A percentile compares a stretch with the other conserved stretches of the same genome.
These are phyloP conservation scores for Claviceps monticola DNA, from an alignment of 2,329 filamentous ascomycete species.

Conservation along the genomic window DNA sequence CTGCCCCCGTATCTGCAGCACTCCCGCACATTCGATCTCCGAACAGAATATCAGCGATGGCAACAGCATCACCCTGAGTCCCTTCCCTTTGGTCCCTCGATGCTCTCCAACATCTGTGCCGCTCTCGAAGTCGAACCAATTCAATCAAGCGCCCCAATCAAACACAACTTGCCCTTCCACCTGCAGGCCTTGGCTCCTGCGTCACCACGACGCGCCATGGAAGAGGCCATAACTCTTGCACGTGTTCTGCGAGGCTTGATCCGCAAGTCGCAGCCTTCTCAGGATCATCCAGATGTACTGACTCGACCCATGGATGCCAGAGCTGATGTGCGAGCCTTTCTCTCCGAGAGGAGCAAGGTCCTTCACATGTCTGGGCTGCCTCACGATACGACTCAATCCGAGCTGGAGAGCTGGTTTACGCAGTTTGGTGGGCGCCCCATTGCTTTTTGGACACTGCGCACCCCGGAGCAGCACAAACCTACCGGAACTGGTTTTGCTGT, in stretches of 20 bases:
- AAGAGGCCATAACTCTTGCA: constrained; percentile 88
- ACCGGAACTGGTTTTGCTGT: constrained; percentile 96
- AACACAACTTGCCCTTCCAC: constrained; percentile 96
- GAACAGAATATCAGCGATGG: constrained; percentile 96
- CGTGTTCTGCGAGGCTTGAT: constrained; percentile 86
- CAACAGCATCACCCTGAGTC: constrained; percentile 97
- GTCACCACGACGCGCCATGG: constrained; percentile 90
- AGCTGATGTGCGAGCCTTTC: constrained; percentile 89
- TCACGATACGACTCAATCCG: constrained; percentile 95
- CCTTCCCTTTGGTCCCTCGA: constrained; percentile 87
- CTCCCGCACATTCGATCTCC: constrained; percentile 90
- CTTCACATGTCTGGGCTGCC: constrained; percentile 95
- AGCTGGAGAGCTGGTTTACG: constrained; percentile 98
- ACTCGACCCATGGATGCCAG: constrained; percentile 92
- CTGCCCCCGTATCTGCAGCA: constrained; percentile 94
- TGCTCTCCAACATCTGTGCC: constrained; percentile 93
- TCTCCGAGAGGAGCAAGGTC: constrained; percentile 94
- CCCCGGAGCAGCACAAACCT: constrained; percentile 98
- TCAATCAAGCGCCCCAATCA: constrained; percentile 93
- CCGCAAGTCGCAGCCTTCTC: constrained; percentile 85
- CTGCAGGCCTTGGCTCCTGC: constrained; percentile 90
- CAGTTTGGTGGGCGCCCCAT: constrained; percentile 96
- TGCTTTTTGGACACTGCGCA: constrained; percentile 96
- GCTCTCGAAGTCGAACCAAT: constrained; percentile 96
- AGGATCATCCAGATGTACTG: constrained; percentile 89